These are phyloP conservation scores for Arthrobotrys conoides DNA, from an alignment of 2,329 filamentous ascomycete genomes.

Conservation along the genomic window DNA sequence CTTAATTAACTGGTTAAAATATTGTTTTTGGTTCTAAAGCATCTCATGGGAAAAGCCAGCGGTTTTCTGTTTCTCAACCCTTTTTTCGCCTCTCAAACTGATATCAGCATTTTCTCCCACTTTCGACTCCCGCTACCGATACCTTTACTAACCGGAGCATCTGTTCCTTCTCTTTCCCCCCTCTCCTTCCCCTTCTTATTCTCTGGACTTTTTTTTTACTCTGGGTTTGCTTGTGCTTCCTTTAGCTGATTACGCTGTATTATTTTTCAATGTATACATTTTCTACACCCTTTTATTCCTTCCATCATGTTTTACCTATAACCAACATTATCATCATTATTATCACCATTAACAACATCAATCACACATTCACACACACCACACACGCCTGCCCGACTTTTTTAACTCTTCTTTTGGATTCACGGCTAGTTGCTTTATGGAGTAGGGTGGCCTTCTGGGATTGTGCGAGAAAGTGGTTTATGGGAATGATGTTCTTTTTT, in stretches of 20 bases:
- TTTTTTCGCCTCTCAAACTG: constrained; percentile 38
- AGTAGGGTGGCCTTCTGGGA: not conserved
- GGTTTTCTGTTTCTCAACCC: constrained; percentile 45
- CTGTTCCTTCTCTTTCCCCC: not conserved
- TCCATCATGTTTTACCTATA: constrained; percentile 11
- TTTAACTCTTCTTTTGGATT: constrained; percentile 33
- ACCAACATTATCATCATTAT: not conserved
- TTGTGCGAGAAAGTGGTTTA: not conserved
- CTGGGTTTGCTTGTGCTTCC: not conserved
- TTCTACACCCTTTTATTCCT: not conserved
- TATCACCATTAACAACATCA: not conserved
- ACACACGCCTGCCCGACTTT: not conserved
- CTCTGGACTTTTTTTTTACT: not conserved
- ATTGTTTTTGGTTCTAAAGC: constrained; percentile 36
- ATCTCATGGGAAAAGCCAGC: constrained; percentile 60
- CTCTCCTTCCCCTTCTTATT: not conserved
- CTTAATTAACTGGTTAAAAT: constrained; percentile 26
- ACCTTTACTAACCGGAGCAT: constrained; percentile 10
- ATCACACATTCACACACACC: not conserved
- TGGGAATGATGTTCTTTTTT: constrained; percentile 3
- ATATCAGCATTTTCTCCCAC: constrained; percentile 26
- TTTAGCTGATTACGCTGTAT: constrained; percentile 13
- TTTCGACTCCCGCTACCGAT: not conserved
- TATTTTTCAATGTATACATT: constrained; percentile 60
- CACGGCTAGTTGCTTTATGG: constrained; percentile 32